These are phyloP conservation scores for Aspergillus carbonarius DNA, from an alignment of 2,329 filamentous ascomycete species.

Conservation along the genomic window DNA sequence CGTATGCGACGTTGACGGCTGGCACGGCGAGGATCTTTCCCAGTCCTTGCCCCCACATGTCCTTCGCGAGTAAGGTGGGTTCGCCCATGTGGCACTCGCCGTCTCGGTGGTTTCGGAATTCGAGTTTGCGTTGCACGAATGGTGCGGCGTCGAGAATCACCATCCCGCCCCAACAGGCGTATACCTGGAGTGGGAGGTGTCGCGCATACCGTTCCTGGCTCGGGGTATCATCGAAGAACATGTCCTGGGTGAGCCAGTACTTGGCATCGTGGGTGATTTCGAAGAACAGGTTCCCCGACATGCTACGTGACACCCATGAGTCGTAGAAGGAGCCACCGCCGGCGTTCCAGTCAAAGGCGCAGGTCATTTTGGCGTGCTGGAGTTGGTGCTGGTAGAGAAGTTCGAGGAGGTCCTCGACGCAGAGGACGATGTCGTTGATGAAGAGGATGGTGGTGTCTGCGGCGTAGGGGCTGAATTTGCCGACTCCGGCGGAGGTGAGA, in stretches of 20 bases:
- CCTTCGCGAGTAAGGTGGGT: not conserved
- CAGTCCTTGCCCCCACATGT: not conserved
- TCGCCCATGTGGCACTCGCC: slow-evolving; percentile 1
- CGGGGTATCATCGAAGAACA: not conserved
- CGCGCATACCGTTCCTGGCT: not conserved
- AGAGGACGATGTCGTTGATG: slow-evolving; percentile 1
- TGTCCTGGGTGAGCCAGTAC: not conserved
- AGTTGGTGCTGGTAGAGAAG: not conserved
- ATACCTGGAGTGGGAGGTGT: not conserved
- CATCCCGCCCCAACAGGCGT: slow-evolving; percentile 1
- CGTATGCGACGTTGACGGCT: not conserved
- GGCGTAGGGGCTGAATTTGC: not conserved
- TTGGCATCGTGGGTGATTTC: not conserved
- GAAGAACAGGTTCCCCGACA: not conserved
- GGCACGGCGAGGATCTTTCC: not conserved
- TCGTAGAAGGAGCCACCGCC: not conserved
- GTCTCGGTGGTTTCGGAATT: not conserved
- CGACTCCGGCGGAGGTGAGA: not conserved
- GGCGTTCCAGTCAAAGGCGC: slow-evolving; percentile 2
- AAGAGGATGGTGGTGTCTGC: not conserved
- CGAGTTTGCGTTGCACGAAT: not conserved
- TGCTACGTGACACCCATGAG: not conserved
- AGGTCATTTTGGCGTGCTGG: not conserved
- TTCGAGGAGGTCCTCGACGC: not conserved
- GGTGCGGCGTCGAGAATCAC: not conserved